Base-by-base conservation (phyloP, 2,329 filamentous ascomycete genomes). In the Aspergillus fischeri region DNA sequence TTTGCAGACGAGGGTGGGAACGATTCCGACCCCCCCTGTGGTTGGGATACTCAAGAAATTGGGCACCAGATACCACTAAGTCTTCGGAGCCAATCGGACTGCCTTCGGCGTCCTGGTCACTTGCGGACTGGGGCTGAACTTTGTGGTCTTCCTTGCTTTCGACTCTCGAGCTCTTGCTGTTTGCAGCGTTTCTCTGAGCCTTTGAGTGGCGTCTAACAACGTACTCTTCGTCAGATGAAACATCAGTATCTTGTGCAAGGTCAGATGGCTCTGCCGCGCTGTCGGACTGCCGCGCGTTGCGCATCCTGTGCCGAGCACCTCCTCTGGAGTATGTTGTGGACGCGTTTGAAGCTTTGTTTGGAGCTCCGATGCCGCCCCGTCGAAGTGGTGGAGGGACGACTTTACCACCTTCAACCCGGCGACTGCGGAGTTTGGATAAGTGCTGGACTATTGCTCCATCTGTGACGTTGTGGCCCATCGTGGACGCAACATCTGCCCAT, bases 361-460 rank as follows among this genome's bases (percentile, higher is more conserved):
- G 56, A 29, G 58, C 32, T 17, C 63, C 67, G 44, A 60, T 57
- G 11, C 66, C 67, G 17, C 70, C 70, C 38, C 77, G 73, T 53
- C 70, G 72, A 6, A 78, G 64, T 21, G 73, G 66, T 8, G 77
- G 76, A 4, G 78, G 77, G 2, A 78, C 73, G 1, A 60, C 60
- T 28, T 74, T 70, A 0, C 68, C 68, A 3, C 66, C 64, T 2
- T 63, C 58, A 8, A 68, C 58, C 58, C 78, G 70, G 29, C 72
- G 70, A 20, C 42, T 51, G 8, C 78, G 76, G 2, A 80, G 60
- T 57, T 81, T 80, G 0, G 76, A 69, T 14, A 80, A 65, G 53
- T 80, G 78, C 59, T 81, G 78, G 1, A 75, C 65, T 24, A 80
- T 78, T 1, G 77, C 75, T 2, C 78, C 77, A 50, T 75, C 75